Base-by-base conservation (phyloP, 179 eudicot species). In the Beta macrorhiza region DNA sequence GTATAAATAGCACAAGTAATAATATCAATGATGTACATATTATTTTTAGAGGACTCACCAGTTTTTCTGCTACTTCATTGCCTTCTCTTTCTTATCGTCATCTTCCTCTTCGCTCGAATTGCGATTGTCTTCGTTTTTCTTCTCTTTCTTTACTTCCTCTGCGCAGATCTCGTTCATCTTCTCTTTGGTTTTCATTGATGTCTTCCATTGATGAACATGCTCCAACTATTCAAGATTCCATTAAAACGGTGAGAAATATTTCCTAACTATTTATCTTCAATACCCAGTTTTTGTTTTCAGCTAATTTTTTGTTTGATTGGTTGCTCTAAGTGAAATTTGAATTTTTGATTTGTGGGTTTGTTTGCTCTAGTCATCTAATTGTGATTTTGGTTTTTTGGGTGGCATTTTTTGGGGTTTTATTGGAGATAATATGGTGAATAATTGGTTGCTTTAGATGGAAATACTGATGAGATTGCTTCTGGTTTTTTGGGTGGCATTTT, bases 111-210 rank as follows among this genome's bases (percentile, higher is more conserved):
- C 55, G 67, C 80, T 71, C 78, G 61, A 67, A 56, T 84, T 64
- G 81, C 86, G 62, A 15, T 82, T 8, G 64, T 81, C 8, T 19
- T 85, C 20, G 83, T 83, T 52, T 80, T 80, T 45, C 71, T 89
- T 58, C 20, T 85, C 58, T 70, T 84, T 69, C 82, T 84, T 59
- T 82, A 82, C 79, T 69, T 86, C 80, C 84, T 86, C 29, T 84
- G 87, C 82, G 82, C 83, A 82, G 83, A 84, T 77, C 78, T 84
- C 16, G 81, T 84, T 25, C 74, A 80, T 68, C 82, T 89, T 57
- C 65, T 82, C 80, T 79, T 85, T 29, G 82, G 84, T n/a, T 81
- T 53, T 58, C 80, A 73, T 69, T 78, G 55, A 90, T 86, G 90
- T 80, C 89, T 71, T 84, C 83, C 16, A 63, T 56, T 22, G 51